These are phyloP conservation scores for Penicillium coprophilum DNA, from an alignment of 495 filamentous ascomycete species.

Conservation along the genomic window DNA sequence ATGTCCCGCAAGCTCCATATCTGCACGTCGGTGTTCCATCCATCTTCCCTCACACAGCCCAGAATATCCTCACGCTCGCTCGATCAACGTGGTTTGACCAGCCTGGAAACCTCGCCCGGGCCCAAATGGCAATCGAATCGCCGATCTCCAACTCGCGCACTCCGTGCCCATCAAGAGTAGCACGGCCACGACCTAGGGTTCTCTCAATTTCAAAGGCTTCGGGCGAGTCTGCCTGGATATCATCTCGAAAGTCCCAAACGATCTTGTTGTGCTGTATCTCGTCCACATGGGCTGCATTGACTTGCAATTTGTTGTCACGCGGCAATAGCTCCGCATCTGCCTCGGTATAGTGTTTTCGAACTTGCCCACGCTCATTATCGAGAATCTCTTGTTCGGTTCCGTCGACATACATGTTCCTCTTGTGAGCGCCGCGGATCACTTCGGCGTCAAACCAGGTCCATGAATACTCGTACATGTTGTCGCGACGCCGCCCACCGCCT, in stretches of 20 bases:
- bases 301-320: slow-evolving; percentile 48
- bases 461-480: slow-evolving; percentile 54
- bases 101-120: slow-evolving; percentile 57
- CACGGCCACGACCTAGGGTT: slow-evolving; percentile 50
- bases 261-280: slow-evolving; percentile 45
- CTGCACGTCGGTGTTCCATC: background rate
- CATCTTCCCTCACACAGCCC: slow-evolving; percentile 49
- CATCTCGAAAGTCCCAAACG: slow-evolving; percentile 57
- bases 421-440: slow-evolving; percentile 32
- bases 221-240: slow-evolving; percentile 45
- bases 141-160: slow-evolving; percentile 60
- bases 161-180: slow-evolving; percentile 54
- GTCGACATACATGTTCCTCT: slow-evolving; percentile 21
- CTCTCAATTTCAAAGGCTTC: slow-evolving; percentile 41
- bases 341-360: slow-evolving; percentile 20
- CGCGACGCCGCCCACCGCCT: slow-evolving; percentile 41
- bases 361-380: slow-evolving; percentile 20
- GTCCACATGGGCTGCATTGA: slow-evolving; percentile 44
- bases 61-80: slow-evolving; percentile 61
- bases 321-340: slow-evolving; percentile 45
- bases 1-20: background rate
- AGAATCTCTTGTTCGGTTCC: slow-evolving; percentile 20
- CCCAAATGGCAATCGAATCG: slow-evolving; percentile 67
- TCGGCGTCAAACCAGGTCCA: slow-evolving; percentile 75
- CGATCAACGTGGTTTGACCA: slow-evolving; percentile 61